Evolutionary conservation across 139 green algal genomes (phyloP), one percentile per base, ranked within the genome.

Genomic region (Tetraselmis chui): DNA sequence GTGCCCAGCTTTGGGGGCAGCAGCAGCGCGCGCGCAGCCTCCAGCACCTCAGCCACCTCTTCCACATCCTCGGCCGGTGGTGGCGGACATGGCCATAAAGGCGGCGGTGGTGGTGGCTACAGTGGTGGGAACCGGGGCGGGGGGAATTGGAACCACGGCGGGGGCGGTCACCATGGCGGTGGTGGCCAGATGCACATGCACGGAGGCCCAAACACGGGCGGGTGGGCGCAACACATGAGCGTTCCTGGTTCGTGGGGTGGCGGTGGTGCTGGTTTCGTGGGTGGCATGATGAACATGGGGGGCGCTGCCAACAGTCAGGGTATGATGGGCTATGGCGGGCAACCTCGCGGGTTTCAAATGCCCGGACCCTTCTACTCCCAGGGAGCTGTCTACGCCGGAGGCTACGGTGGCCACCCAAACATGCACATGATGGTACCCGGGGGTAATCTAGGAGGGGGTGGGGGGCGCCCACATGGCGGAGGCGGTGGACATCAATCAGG

Each of bases 1-100:
- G 86, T 92, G 25, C 89, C 89, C 1, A 67, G 45, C 45, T 67
- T 67, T 67, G 45, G 45, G 11, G 45, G 45, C 45, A 18, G 45
- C 45, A 76, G 76, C 75, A 31, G 24, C 1, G 24, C 79, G 18
- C 45, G 45, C 45, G 45, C 45, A 18, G 45, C 45, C 5, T 67
- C 45, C 45, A 67, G 45, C 45, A 67, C 45, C 45, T 67, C 45
- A 25, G 45, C 45, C 45, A 18, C 45, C 45, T 25, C 45, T 18
- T 67, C 45, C 45, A 25, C 45, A 5, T 67, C 45, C 18, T 5
- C 11, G 11, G 45, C 11, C 45, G 45, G 45, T 18, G 18, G 45
- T 18, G 45, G 45, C 45, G 45, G 45, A 5, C 11, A 18, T 18
- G 45, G 45, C 45, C 45, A 67, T 18, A 67, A 67, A 25, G 18